Conservation (phyloP, 1,284 basidiomycete species). For the Thecaphora thlaspeos region DNA sequence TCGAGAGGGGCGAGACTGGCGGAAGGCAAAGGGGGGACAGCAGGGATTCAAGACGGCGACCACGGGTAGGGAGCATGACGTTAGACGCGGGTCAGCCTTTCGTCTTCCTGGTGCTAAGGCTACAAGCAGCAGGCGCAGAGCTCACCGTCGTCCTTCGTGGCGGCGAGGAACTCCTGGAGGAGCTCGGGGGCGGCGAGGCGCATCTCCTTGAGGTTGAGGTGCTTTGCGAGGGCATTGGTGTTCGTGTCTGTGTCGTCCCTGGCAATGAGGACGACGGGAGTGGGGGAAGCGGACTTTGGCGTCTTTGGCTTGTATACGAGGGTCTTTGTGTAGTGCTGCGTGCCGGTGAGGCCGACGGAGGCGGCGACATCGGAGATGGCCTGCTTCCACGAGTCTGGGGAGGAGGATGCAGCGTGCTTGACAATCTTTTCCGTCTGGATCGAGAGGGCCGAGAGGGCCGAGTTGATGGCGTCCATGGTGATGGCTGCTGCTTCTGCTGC, state of each 20-base stretch:
- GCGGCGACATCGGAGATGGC: constrained; percentile 33
- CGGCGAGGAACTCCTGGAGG: constrained; percentile 76
- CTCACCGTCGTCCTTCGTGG: constrained; percentile 83
- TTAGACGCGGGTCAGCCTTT: too few relatives aligned
- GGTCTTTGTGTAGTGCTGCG: constrained; percentile 63
- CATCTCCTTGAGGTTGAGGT: constrained; percentile 83
- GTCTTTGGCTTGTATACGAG: constrained; percentile 89
- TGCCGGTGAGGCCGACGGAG: constrained; percentile 16
- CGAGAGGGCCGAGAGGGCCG: constrained; percentile 40
- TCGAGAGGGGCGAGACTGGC: constrained; percentile 44
- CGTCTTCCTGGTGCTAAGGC: too few relatives aligned
- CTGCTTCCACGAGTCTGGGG: constrained; percentile 37
- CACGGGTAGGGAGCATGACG: too few relatives aligned
- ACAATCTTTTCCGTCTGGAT: constrained; percentile 36
- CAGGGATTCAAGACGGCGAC: neutral
- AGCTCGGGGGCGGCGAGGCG: constrained; percentile 84
- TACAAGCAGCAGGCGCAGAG: neutral
- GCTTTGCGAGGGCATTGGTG: constrained; percentile 70
- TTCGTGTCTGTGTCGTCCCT: constrained; percentile 75
- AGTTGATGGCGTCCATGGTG: constrained; percentile 35
- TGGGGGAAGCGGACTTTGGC: constrained; percentile 77
- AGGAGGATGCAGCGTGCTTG: constrained; percentile 43
- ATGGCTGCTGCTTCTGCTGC: neutral
- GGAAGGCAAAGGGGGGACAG: neutral
- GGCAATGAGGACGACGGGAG: constrained; percentile 83